phyloP scores from a whole-genome alignment of 2,329 filamentous ascomycete species.

The Verruconis gallopava region DNA sequence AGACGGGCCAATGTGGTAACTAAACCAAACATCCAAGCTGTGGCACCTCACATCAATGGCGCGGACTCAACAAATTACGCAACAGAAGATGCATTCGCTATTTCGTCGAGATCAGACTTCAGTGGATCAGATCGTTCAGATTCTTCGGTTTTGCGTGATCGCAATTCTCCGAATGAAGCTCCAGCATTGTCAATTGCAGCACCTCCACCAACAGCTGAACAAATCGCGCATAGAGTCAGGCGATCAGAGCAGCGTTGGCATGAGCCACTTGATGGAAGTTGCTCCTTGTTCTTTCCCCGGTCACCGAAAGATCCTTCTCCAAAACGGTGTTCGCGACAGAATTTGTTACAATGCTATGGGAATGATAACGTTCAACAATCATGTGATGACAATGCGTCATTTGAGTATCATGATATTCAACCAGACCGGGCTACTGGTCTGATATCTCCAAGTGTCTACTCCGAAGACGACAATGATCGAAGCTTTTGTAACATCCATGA shows the following conservation, averaged over 20 bases:
- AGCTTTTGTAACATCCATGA: constrained; percentile 22
- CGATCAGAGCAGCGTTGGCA: constrained; percentile 30
- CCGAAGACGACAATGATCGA: constrained; percentile 27
- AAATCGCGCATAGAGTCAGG: constrained; percentile 26
- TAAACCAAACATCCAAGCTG: neutral
- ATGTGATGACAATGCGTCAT: neutral
- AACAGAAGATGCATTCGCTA: too few relatives aligned
- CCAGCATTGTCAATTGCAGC: neutral
- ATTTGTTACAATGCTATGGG: too few relatives aligned
- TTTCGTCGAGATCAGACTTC: too few relatives aligned
- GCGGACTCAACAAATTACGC: too few relatives aligned
- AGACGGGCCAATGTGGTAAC: neutral
- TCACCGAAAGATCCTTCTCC: constrained; percentile 12
- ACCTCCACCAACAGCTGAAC: constrained; percentile 22
- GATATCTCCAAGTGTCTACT: constrained; percentile 36
- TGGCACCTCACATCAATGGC: neutral
- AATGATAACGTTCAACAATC: neutral
- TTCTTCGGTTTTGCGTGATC: too few relatives aligned
- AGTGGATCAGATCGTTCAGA: too few relatives aligned
- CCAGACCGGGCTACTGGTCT: neutral
- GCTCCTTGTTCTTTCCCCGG: constrained; percentile 19
- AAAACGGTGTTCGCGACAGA: neutral
- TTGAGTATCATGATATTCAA: too few relatives aligned
- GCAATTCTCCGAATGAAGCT: too few relatives aligned
- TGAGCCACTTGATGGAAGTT: constrained; percentile 23